These are phyloP conservation scores for Beauveria pseudobassiana DNA, from an alignment of 2,329 filamentous ascomycete genomes.

Conservation along the genomic window DNA sequence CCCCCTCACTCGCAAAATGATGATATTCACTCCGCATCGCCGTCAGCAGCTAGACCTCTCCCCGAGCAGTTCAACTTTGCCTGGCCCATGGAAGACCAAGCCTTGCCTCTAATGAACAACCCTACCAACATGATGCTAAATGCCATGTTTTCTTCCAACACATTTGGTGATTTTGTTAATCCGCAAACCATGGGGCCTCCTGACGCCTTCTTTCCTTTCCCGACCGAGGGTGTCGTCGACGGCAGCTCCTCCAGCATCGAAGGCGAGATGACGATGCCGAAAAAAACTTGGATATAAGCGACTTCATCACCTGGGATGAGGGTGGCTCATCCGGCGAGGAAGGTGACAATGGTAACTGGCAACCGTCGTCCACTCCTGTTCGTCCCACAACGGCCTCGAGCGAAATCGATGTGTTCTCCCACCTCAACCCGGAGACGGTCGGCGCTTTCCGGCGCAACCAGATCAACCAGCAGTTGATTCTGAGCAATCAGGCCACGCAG, in stretches of 20 bases:
- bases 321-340: constrained; percentile 54
- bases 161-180: constrained; percentile 49
- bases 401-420: constrained; percentile 45
- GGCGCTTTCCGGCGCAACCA: constrained; percentile 70
- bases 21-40: constrained; percentile 52
- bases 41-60: constrained; percentile 44
- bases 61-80: constrained; percentile 46
- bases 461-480: constrained; percentile 53
- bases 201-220: constrained; percentile 68
- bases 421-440: constrained; percentile 59
- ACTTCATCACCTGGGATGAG: constrained; percentile 64
- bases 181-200: constrained; percentile 64
- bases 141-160: constrained; percentile 54
- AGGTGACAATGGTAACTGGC: constrained; percentile 41
- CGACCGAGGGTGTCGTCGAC: constrained; percentile 50
- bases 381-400: constrained; percentile 41
- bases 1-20: constrained; percentile 51
- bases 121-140: constrained; percentile 73
- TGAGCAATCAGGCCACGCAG: constrained; percentile 52
- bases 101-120: constrained; percentile 55
- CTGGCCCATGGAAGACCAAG: constrained; percentile 33
- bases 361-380: constrained; percentile 44
- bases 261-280: constrained; percentile 60
- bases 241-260: constrained; percentile 35
- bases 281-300: constrained; percentile 56